A percentile compares a stretch with the other conserved stretches of the same genome.
These are phyloP conservation scores for Cordyceps farinosa DNA, from an alignment of 2,329 filamentous ascomycete genomes.

Conservation along the genomic window DNA sequence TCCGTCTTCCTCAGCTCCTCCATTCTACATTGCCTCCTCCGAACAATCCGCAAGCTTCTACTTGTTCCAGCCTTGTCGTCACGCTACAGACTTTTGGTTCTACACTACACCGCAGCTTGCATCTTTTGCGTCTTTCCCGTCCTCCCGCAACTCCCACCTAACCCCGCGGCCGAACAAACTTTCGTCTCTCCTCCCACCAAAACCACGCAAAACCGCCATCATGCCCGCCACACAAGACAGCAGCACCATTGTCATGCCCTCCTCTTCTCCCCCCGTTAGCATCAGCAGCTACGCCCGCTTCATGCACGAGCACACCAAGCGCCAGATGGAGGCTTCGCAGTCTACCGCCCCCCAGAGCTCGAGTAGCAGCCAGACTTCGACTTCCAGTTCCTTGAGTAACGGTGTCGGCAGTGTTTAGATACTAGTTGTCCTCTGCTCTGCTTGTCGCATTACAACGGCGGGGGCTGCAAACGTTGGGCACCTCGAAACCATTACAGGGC, in stretches of 20 bases:
- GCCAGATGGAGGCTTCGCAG: conserved; percentile 58
- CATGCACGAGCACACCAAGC: conserved; percentile 64
- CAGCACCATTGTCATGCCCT: conserved; percentile 30
- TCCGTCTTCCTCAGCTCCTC: neutral
- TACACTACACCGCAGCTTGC: too few relatives aligned
- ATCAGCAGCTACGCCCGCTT: conserved; percentile 55
- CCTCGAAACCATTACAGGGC: too few relatives aligned
- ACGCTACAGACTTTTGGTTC: neutral
- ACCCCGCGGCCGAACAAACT: neutral
- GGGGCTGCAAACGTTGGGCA: too few relatives aligned
- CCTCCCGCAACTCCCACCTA: neutral
- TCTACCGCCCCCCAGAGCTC: conserved; percentile 24
- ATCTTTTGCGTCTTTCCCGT: neutral
- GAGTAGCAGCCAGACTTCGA: conserved; percentile 19
- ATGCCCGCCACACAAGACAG: conserved; percentile 41
- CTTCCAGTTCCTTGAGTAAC: conserved; percentile 28
- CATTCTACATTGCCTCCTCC: neutral
- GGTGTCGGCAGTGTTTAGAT: conserved; percentile 22
- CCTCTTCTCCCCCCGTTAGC: conserved; percentile 41
- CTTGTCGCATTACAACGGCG: neutral
- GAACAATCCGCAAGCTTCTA: neutral
- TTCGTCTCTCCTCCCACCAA: neutral
- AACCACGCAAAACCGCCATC: conserved; percentile 21
- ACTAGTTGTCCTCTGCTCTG: neutral
- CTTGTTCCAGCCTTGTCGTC: neutral